Conservation (phyloP, 2,329 filamentous ascomycete genomes). For the Ophiostoma fasciatum region DNA sequence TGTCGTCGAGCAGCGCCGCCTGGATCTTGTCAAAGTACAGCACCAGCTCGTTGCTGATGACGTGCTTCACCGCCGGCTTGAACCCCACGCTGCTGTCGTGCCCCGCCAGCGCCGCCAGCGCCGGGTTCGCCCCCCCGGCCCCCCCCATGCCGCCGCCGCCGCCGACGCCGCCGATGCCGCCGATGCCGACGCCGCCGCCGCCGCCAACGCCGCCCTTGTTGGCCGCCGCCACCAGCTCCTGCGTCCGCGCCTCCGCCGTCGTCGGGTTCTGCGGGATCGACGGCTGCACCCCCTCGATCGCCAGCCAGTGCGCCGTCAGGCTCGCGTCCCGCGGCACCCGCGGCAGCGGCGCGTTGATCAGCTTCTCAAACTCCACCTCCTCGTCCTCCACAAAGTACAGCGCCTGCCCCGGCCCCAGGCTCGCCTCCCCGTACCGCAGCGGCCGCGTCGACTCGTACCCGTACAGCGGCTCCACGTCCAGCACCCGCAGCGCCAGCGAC, state of each 20-base stretch:
- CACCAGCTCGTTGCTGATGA: constrained; percentile 88
- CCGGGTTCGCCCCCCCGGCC: constrained; percentile 59
- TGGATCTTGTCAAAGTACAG: constrained; percentile 96
- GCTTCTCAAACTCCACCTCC: constrained; percentile 96
- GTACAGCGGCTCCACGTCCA: constrained; percentile 91
- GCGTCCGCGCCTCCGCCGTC: constrained; percentile 63
- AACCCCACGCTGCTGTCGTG: constrained; percentile 63
- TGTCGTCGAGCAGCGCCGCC: constrained; percentile 73
- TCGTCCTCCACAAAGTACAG: constrained; percentile 97
- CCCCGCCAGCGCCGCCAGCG: constrained; percentile 52
- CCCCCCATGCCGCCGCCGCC: background rate
- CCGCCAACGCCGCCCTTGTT: constrained; percentile 61
- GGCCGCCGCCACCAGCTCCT: constrained; percentile 83
- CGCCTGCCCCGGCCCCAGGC: constrained; percentile 81
- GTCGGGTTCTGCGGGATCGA: constrained; percentile 94
- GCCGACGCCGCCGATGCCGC: constrained; percentile 43
- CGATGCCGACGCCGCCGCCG: constrained; percentile 24
- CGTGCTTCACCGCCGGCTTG: constrained; percentile 88
- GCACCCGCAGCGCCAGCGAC: constrained; percentile 65
- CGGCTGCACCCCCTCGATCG: constrained; percentile 92
- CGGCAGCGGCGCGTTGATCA: constrained; percentile 90
- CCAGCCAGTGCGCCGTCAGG: constrained; percentile 94
- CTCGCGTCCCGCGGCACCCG: constrained; percentile 88
- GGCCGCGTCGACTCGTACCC: constrained; percentile 89
- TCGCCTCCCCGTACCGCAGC: constrained; percentile 84